Percentiles rank a stretch among this genome's conserved stretches.
phyloP scores from a whole-genome alignment of 257 asterid species.

The Schizonepeta tenuifolia region DNA sequence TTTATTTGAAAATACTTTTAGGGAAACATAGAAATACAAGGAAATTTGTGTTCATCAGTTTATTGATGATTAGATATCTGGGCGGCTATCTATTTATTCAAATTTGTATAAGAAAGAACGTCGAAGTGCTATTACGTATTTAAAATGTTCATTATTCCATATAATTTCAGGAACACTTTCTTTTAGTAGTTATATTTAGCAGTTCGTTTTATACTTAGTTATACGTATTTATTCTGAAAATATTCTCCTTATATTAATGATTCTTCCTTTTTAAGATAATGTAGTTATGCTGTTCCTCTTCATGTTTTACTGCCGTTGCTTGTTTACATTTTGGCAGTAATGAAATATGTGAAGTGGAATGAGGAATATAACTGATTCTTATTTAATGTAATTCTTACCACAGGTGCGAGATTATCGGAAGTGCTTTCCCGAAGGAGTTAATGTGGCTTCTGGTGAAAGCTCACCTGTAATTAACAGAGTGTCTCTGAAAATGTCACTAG shows the following conservation, averaged over 20 bases:
- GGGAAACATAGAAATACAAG: constrained; percentile 1
- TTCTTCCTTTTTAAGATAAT: constrained; percentile 19
- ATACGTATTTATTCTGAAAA: neutral
- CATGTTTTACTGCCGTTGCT: neutral
- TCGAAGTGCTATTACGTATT: neutral
- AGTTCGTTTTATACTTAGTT: neutral
- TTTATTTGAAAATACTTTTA: constrained; percentile 16
- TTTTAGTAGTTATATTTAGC: neutral
- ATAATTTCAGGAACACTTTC: neutral
- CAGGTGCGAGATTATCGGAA: constrained; percentile 92
- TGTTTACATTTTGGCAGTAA: constrained; percentile 17
- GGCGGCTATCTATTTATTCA: constrained; percentile 13
- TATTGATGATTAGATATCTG: constrained; percentile 18
- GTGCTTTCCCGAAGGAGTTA: constrained; percentile 61
- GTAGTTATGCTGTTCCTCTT: neutral
- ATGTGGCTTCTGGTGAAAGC: constrained; percentile 45
- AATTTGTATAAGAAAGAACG: constrained; percentile 13
- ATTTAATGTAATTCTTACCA: constrained; percentile 21
- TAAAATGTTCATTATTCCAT: neutral
- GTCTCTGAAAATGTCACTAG: constrained; percentile 81
- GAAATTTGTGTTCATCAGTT: neutral
- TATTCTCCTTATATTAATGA: neutral
- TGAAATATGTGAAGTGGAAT: constrained; percentile 4
- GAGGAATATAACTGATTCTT: constrained; percentile 17
- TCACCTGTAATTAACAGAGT: constrained; percentile 68